Percentiles rank a stretch among this genome's conserved stretches.
Evolutionary conservation across 202 grass and related monocot genomes (phyloP).

Genomic region (Hordeum pubiflorum): DNA sequence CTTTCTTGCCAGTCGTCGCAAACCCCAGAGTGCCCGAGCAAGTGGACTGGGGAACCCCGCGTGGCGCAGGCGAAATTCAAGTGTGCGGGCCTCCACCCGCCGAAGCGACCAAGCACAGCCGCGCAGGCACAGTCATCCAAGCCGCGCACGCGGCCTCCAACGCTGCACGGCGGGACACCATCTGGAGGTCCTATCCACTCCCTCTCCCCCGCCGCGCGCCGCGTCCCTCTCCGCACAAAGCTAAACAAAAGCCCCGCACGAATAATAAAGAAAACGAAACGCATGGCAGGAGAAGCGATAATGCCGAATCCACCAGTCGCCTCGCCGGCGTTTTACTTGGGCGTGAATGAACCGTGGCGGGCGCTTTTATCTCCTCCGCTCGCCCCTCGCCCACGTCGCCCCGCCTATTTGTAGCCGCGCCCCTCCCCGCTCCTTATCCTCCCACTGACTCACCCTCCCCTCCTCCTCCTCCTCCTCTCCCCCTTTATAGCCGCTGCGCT

Average conservation of each 20-base stretch:
- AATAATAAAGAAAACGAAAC: background rate
- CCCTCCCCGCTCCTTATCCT: conserved; percentile 17
- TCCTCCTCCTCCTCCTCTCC: background rate
- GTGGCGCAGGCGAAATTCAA: background rate
- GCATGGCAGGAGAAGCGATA: background rate
- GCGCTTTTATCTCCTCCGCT: background rate
- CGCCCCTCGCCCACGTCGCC: background rate
- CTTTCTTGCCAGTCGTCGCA: background rate
- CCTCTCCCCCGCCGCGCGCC: background rate
- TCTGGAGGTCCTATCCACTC: conserved; percentile 73
- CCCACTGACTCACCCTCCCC: background rate
- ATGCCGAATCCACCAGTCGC: background rate
- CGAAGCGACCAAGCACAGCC: background rate
- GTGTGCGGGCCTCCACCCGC: conserved; percentile 1
- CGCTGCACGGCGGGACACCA: background rate
- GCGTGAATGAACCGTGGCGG: background rate
- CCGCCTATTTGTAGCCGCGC: background rate
- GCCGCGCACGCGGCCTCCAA: background rate
- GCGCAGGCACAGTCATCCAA: background rate
- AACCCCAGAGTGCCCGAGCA: background rate
- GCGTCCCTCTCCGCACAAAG: background rate
- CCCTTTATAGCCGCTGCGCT: background rate
- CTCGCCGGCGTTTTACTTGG: background rate
- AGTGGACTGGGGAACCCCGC: background rate
- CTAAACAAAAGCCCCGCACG: background rate